phyloP scores from a whole-genome alignment of 1,284 basidiomycete genomes.

The Ustanciosporium gigantosporum region DNA sequence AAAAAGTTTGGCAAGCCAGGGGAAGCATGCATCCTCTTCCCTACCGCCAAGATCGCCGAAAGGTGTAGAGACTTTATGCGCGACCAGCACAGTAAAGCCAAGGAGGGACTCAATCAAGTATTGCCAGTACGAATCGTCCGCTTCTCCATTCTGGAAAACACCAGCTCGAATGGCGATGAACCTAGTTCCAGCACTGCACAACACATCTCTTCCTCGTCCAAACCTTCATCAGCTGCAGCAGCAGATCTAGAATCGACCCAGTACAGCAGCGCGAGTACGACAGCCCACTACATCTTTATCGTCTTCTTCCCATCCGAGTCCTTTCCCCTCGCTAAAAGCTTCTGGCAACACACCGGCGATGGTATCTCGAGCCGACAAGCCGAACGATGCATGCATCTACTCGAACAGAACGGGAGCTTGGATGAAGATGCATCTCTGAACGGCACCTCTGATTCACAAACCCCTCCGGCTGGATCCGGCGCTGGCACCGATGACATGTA shows the following conservation, averaged over 20 bases:
- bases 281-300: conserved; percentile 65
- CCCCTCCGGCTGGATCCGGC: neutral
- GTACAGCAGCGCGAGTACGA: conserved; percentile 16
- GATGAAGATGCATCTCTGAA: conserved; percentile 9
- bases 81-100: conserved; percentile 9
- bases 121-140: conserved; percentile 48
- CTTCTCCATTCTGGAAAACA: conserved; percentile 41
- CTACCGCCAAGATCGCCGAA: conserved; percentile 44
- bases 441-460: neutral
- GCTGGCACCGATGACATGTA: conserved; percentile 14
- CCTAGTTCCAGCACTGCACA: conserved; percentile 31
- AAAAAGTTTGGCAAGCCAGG: conserved; percentile 42
- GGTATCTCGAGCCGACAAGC: conserved; percentile 87
- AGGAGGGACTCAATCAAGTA: neutral
- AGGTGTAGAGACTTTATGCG: conserved; percentile 55
- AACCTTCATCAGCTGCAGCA: neutral
- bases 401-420: conserved; percentile 36
- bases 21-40: conserved; percentile 51
- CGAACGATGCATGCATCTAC: conserved; percentile 71
- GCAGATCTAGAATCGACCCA: conserved; percentile 16
- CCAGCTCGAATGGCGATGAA: conserved; percentile 3
- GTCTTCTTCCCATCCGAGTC: conserved; percentile 73
- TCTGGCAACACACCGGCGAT: conserved; percentile 93
- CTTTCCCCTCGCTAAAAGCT: conserved; percentile 80
- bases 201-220: conserved; percentile 4